Percentiles rank a stretch among this genome's conserved stretches.
These are phyloP conservation scores for Plasmopara viticola DNA, from an alignment of 352 stramenopile species.

Conservation along the genomic window DNA sequence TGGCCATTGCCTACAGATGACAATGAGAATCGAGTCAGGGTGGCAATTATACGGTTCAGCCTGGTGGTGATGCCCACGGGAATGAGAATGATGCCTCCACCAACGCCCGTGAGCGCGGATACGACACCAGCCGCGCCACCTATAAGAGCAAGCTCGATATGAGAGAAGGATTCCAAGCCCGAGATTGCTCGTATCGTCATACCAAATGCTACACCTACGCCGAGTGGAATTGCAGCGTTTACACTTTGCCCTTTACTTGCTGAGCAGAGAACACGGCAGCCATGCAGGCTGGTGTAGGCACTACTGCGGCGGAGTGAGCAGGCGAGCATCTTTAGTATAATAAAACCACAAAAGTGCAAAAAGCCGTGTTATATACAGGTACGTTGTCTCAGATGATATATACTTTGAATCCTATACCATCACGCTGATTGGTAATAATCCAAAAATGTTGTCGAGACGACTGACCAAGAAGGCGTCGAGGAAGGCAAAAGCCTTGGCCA, in stretches of 20 bases:
- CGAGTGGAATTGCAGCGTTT: conserved; percentile 37
- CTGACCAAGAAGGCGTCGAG: conserved; percentile 16
- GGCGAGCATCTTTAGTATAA: conserved; percentile 21
- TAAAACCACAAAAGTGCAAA: too few relatives aligned
- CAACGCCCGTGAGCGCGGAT: conserved; percentile 75
- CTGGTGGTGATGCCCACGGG: conserved; percentile 31
- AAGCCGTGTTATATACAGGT: not conserved
- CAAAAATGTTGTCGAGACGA: conserved; percentile 7
- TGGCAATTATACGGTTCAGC: not conserved
- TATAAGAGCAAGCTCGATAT: conserved; percentile 3
- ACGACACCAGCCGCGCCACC: conserved; percentile 62
- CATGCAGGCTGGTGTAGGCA: conserved; percentile 7
- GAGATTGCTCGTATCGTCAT: not conserved
- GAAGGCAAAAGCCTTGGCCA: conserved; percentile 6
- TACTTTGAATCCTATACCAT: conserved; percentile 3
- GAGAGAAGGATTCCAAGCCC: not conserved
- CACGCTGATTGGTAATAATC: conserved; percentile 9
- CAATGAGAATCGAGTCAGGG: conserved; percentile 4
- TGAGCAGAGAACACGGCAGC: conserved; percentile 44
- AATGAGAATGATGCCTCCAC: conserved; percentile 79
- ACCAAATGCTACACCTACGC: conserved; percentile 39
- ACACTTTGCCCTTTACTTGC: conserved; percentile 30
- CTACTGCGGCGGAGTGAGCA: conserved; percentile 21
- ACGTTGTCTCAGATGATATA: not conserved
- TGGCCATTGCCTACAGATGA: conserved; percentile 53